Percentiles rank a stretch among this genome's conserved stretches.
phyloP scores from a whole-genome alignment of 2,329 filamentous ascomycete genomes.

The Fusarium circinatum region DNA sequence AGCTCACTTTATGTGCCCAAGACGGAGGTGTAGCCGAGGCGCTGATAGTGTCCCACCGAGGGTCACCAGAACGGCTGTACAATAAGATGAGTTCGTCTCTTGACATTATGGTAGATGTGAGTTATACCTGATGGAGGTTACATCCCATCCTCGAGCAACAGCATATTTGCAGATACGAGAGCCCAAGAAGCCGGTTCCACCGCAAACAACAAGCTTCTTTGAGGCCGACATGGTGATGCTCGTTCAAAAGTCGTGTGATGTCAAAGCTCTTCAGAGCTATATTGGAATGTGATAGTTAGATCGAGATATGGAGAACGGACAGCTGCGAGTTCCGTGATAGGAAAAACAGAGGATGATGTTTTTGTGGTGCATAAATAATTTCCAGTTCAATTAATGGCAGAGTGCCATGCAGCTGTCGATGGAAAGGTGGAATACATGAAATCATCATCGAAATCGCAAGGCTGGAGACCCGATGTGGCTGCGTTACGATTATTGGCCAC shows the following conservation, averaged over 20 bases:
- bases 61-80: slow-evolving; percentile 85
- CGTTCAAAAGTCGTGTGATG: slow-evolving; percentile 37
- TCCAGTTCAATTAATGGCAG: background rate
- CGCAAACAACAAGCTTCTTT: slow-evolving; percentile 89
- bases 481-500: slow-evolving; percentile 22
- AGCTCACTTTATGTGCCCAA: slow-evolving; percentile 86
- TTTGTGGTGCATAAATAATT: slow-evolving; percentile 19
- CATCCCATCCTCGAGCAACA: slow-evolving; percentile 86
- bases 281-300: background rate
- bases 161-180: slow-evolving; percentile 91
- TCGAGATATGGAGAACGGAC: background rate
- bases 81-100: slow-evolving; percentile 31
- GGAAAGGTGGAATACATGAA: slow-evolving; percentile 39
- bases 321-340: background rate
- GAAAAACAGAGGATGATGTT: background rate
- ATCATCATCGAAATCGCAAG: slow-evolving; percentile 41
- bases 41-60: slow-evolving; percentile 84
- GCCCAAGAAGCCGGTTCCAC: slow-evolving; percentile 92
- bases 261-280: slow-evolving; percentile 5
- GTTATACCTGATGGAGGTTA: slow-evolving; percentile 86
- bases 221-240: slow-evolving; percentile 62
- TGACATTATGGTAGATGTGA: background rate
- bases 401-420: slow-evolving; percentile 7
- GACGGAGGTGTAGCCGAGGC: slow-evolving; percentile 74
- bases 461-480: slow-evolving; percentile 32